Base-by-base conservation (phyloP, 208 protist genomes). In the Trypanosoma caninum region DNA sequence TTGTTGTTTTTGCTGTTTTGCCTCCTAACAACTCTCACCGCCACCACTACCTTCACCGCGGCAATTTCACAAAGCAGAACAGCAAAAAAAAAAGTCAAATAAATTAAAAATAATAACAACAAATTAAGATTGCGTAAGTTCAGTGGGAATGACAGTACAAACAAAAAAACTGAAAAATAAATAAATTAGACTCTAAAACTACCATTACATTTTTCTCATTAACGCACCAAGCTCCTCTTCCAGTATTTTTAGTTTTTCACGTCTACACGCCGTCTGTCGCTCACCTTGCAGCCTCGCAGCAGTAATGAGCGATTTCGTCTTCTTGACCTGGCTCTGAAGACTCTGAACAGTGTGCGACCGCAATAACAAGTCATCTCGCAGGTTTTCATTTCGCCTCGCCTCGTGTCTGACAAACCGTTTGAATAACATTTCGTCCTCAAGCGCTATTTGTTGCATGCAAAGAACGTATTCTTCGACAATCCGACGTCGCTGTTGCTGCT, bases 401-500 rank as follows among this genome's bases (percentile, higher is more conserved):
- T 75, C 56, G 3, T 59, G 56, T 35, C 65, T 70, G 25, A 74
- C 30, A 20, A 72, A 45, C 7, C 13, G 25, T 18, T 66, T 66
- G 22, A 79, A 47, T 18, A 18, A 11, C 18, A 66, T 44, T 23
- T 52, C 45, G 13, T 66, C 57, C 8, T 62, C 59, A 2, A 69
- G 59, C 18, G 37, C 38, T 0, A 76, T 37, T 20, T 52, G 41
- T 0, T 60, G 72, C 42, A 69, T 40, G 22, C 67, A 68, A 13
- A 53, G 45, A 16, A 78, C 40, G 65, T 81, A 87, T 14, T 51
- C 58, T 20, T 35, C 30, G 14, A 76, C 69, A 33, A 83, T 10
- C 0, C 53, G 16, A 9, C 47, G 47, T 11, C 76, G 69, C 13
- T 33, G 48, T 7, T 45, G 33, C 16, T 50, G 58, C 65, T 82